Evolutionary conservation across 768 basidiomycete genomes (phyloP), one percentile per base, ranked within the genome.

Genomic region (Agaricus blazei): DNA sequence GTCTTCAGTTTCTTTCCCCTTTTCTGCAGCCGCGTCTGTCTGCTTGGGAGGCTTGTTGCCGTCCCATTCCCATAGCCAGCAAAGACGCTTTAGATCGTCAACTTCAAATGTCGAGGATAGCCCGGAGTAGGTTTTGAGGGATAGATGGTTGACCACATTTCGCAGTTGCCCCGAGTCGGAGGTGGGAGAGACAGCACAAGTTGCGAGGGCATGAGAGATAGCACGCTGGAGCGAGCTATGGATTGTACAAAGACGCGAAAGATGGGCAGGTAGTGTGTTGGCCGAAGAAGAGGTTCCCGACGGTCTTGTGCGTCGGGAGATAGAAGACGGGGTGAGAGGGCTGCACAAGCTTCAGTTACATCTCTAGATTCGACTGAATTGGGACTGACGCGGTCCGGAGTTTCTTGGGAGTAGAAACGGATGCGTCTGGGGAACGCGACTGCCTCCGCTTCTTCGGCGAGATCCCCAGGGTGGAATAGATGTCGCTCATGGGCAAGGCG

Each of bases 11-110:
- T 72, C 65, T 1, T 47, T 52, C 1, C 64, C 50, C 23, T 54
- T 54, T 4, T 55, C 19, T 7, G 55, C 48, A 2, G 47, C 48
- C 4, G 37, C 27, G 24, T 48, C 28, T 9, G 44, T 48, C 27
- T 28, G 40, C 42, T 57, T 52, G 29, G 77, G 72, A 3, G 80
- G 51, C 4, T 73, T 58, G 43, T 78, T 68, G 5, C 79, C 78
- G 63, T 90, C 84, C 91, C 91, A 93, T 66, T 93, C 91, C 89
- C 91, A 92, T 14, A 93, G 57, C 90, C 91, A 93, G 69, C 90
- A 92, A 19, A 93, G 77, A 56, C 87, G 77, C 54, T 75, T 81
- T 45, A 93, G 73, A 63, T 91, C 90, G 48, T 85, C 80, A n/a
- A 83, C 59, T 31, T 79, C 77, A 60, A 90, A 84, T 52, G 81